Base-by-base conservation (phyloP, 805 yeast genomes). In the Wickerhamiella kazuoi region DNA sequence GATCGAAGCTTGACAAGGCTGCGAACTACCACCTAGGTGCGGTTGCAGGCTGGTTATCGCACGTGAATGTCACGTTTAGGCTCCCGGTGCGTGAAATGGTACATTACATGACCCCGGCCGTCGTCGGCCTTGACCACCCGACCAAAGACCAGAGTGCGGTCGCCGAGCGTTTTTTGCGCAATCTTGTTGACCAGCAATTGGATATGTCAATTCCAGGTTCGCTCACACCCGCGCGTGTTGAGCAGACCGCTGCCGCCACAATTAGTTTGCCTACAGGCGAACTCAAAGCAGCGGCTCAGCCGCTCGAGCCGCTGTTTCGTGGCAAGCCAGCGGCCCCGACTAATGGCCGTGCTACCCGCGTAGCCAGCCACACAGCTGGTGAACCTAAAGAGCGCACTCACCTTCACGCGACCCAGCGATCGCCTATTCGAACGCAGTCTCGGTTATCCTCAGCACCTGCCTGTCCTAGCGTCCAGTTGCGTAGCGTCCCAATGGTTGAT, bases 121-220 rank as follows among this genome's bases (percentile, higher is more conserved):
- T 79, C 24, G 67, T 76, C 41, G 76, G 76, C 34, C 70, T 69
- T 46, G 58, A 57, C 26, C 50, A 62, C 3, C 61, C 67, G 3
- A 67, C 64, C 42, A 63, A 65, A 32, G 74, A 73, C 44, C 57
- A 64, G 35, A 46, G 67, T 6, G 61, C 69, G 6, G 63, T 76
- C 15, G 72, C 76, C 1, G 62, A 65, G 19, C 59, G 80, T 36
- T 72, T 69, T 41, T 56, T 74, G 17, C 67, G 65, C 40, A 73
- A 70, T 43, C 46, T 76, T 5, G 48, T 77, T 30, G 70, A 63
- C 26, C 52, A 63, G 46, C 26, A 23, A 6, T 6, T 23, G 26
- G n/a, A n/a, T n/a, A n/a, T n/a, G n/a, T n/a, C n/a, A n/a, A n/a
- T n/a, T n/a, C n/a, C n/a, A n/a, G n/a, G n/a, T n/a, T n/a, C n/a